These are phyloP conservation scores for Adansonia rubrostipa DNA, from an alignment of 441 rosid species.

Conservation along the genomic window DNA sequence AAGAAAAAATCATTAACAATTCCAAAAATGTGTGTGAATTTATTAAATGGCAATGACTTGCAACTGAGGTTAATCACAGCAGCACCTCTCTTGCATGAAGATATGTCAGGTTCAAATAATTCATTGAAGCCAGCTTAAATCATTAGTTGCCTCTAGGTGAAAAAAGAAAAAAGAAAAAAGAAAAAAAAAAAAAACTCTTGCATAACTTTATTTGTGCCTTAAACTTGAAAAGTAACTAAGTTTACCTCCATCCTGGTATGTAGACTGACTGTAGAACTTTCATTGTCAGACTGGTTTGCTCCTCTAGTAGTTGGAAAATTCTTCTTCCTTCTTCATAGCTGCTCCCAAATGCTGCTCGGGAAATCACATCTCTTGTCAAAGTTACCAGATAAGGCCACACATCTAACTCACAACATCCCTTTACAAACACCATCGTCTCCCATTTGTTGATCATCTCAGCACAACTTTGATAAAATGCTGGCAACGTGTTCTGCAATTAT, in stretches of 20 bases:
- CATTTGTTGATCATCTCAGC: conserved; percentile 26
- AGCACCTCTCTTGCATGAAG: no score
- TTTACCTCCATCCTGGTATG: conserved; percentile 34
- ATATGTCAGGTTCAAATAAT: no score
- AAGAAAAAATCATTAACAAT: no score
- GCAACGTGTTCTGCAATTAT: conserved; percentile 31
- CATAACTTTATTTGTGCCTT: not conserved
- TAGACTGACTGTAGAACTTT: not conserved
- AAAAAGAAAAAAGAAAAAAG: no score
- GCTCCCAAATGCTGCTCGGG: conserved; percentile 35
- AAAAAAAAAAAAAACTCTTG: not conserved
- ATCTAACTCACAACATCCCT: conserved; percentile 25
- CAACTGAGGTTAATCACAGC: no score
- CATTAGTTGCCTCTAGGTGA: no score
- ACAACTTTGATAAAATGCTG: conserved; percentile 21
- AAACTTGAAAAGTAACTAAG: not conserved
- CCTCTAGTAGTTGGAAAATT: not conserved
- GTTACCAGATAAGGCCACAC: conserved; percentile 16
- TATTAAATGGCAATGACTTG: no score
- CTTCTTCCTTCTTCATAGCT: conserved; percentile 28
- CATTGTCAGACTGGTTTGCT: not conserved
- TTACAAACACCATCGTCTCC: conserved; percentile 19
- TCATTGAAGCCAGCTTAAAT: no score
- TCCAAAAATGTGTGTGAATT: no score
- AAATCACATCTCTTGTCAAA: conserved; percentile 33